These are phyloP conservation scores for Mycena indigotica DNA, from an alignment of 768 basidiomycete genomes.

Conservation along the genomic window DNA sequence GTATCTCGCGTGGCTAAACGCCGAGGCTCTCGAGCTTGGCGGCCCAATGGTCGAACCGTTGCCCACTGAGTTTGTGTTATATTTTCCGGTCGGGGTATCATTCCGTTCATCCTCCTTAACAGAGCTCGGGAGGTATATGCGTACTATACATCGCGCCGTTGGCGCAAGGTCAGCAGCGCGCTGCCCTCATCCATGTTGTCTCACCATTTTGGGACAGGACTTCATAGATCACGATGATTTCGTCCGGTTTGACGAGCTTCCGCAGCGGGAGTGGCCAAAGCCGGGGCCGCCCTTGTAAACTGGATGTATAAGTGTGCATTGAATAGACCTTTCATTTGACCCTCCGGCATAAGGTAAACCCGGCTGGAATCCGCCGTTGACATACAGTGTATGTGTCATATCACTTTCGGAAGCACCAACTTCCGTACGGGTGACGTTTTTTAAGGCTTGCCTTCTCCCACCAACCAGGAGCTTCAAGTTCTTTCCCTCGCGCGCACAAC, in stretches of 20 bases:
- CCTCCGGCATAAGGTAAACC: too few species aligned
- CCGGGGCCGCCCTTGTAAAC: not conserved
- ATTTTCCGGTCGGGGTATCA: not conserved
- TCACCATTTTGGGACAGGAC: not conserved
- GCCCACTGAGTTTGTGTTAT: not conserved
- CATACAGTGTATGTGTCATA: too few species aligned
- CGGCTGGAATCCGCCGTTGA: too few species aligned
- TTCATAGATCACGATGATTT: constrained; percentile 7
- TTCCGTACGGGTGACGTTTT: too few species aligned
- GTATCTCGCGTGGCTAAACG: constrained; percentile 11
- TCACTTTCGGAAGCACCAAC: too few species aligned
- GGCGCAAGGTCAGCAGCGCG: constrained; percentile 1
- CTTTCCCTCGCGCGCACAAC: too few species aligned
- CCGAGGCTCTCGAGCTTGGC: constrained; percentile 5
- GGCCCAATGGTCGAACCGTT: constrained; percentile 8
- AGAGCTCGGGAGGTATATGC: not conserved
- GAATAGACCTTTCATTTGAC: too few species aligned
- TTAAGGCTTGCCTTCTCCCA: too few species aligned
- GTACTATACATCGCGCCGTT: not conserved
- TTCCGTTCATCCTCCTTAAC: not conserved
- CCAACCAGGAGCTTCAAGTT: too few species aligned
- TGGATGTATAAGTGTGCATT: too few species aligned
- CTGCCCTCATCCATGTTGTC: not conserved
- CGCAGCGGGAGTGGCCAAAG: constrained; percentile 8
- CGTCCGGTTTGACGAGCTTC: constrained; percentile 9